Conservation (phyloP, 2,329 filamentous ascomycete species). For the Calcarisporium arbuscula region DNA sequence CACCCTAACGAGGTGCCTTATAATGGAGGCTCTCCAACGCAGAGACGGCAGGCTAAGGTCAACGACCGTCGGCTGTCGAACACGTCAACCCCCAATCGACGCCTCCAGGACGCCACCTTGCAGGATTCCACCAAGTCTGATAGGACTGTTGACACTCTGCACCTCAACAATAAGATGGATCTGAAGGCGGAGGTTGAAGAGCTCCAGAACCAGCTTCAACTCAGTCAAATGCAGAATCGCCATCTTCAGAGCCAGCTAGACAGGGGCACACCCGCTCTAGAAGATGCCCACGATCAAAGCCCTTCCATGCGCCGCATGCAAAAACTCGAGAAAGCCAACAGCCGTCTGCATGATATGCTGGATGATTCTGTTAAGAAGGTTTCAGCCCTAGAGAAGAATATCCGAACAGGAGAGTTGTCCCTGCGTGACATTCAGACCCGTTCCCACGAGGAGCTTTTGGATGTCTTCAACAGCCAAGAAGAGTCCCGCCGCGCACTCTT, state of each 20-base stretch:
- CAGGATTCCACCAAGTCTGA: slow-evolving; percentile 80
- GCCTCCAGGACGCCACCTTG: slow-evolving; percentile 54
- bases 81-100: slow-evolving; percentile 70
- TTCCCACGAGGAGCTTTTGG: slow-evolving; percentile 89
- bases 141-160: slow-evolving; percentile 71
- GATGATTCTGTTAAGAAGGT: slow-evolving; percentile 93
- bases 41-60: slow-evolving; percentile 51
- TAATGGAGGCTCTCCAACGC: slow-evolving; percentile 70
- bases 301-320: slow-evolving; percentile 76
- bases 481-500: slow-evolving; percentile 76
- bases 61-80: slow-evolving; percentile 60
- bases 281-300: slow-evolving; percentile 69
- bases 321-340: slow-evolving; percentile 89
- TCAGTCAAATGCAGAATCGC: slow-evolving; percentile 91
- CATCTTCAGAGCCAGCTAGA: slow-evolving; percentile 86
- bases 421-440: slow-evolving; percentile 87
- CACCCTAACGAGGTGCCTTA: slow-evolving; percentile 73
- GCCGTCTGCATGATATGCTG: slow-evolving; percentile 83
- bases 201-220: slow-evolving; percentile 87
- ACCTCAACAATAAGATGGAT: slow-evolving; percentile 85
- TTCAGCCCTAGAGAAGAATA: slow-evolving; percentile 77
- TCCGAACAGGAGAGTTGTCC: slow-evolving; percentile 80
- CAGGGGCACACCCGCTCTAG: slow-evolving; percentile 54
- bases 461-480: slow-evolving; percentile 88
- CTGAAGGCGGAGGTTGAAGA: slow-evolving; percentile 85